Percentiles rank a stretch among this genome's conserved stretches.
These are phyloP conservation scores for Neurospora sp. DNA, from an alignment of 495 filamentous ascomycete genomes.

Conservation along the genomic window DNA sequence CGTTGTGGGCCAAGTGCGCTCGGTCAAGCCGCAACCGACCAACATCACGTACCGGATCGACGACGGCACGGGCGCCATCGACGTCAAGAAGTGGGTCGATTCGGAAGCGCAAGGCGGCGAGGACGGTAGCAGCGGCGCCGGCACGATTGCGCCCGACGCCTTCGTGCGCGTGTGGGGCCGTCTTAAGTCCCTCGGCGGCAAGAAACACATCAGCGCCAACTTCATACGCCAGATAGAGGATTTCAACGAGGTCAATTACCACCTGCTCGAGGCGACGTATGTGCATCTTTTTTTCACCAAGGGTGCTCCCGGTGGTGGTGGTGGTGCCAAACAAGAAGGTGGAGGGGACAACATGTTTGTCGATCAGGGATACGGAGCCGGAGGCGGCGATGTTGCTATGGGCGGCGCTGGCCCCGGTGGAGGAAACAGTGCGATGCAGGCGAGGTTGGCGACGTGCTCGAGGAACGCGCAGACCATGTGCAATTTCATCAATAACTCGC, in stretches of 20 bases:
- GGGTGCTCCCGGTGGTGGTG: constrained; percentile 28
- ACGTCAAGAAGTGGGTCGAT: constrained; percentile 91
- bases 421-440: background rate
- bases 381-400: constrained; percentile 14
- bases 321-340: constrained; percentile 25
- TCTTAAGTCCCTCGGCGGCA: constrained; percentile 67
- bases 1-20: constrained; percentile 82
- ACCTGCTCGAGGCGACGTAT: constrained; percentile 78
- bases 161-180: constrained; percentile 79
- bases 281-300: constrained; percentile 79
- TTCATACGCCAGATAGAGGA: constrained; percentile 68
- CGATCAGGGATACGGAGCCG: constrained; percentile 32
- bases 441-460: constrained; percentile 41
- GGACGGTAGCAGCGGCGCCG: background rate
- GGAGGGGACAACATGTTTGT: constrained; percentile 46
- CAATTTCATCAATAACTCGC: constrained; percentile 48
- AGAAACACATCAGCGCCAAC: constrained; percentile 70
- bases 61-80: constrained; percentile 86
- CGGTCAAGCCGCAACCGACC: constrained; percentile 75
- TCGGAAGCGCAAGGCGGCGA: constrained; percentile 31
- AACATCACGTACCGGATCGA: constrained; percentile 89
- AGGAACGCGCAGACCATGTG: constrained; percentile 56
- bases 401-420: constrained; percentile 8
- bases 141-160: constrained; percentile 43
- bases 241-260: constrained; percentile 84